phyloP scores from a whole-genome alignment of 208 protist genomes.

The Acanthamoeba castellanii region DNA sequence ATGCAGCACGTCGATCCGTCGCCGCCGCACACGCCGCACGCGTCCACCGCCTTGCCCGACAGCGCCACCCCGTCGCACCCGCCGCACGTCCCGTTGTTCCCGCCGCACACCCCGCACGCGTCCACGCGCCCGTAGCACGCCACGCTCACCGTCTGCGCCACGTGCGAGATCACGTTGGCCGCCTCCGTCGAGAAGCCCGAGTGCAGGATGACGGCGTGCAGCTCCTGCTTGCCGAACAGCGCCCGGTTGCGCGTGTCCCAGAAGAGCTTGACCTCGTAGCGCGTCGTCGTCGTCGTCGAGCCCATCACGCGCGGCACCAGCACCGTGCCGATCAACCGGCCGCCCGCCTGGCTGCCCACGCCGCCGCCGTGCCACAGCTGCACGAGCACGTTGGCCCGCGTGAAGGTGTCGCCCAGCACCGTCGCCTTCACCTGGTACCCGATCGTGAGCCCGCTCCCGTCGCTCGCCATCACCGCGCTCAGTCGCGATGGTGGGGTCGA shows the following conservation, averaged over 20 bases:
- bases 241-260: constrained; percentile 14
- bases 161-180: constrained; percentile 37
- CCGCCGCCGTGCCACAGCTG: constrained; percentile 27
- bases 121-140: constrained; percentile 14
- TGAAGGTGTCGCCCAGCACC: constrained; percentile 32
- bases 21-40: constrained; percentile 66
- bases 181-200: constrained; percentile 30
- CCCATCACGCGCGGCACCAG: background rate
- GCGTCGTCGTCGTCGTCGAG: too few species aligned
- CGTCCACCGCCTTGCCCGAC: constrained; percentile 8
- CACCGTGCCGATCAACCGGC: constrained; percentile 26
- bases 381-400: constrained; percentile 30
- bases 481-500: too few species aligned
- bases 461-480: too few species aligned
- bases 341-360: too few species aligned
- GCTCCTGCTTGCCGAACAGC: background rate
- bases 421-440: background rate
- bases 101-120: constrained; percentile 56
- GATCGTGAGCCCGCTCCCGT: background rate
- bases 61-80: constrained; percentile 52
- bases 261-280: constrained; percentile 3
- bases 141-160: background rate
- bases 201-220: constrained; percentile 46
- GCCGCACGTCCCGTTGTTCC: constrained; percentile 1
- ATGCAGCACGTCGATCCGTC: constrained; percentile 46